A percentile compares a stretch with the other conserved stretches of the same genome.
These are phyloP conservation scores for Epichloe elymi DNA, from an alignment of 2,329 filamentous ascomycete genomes.

Conservation along the genomic window DNA sequence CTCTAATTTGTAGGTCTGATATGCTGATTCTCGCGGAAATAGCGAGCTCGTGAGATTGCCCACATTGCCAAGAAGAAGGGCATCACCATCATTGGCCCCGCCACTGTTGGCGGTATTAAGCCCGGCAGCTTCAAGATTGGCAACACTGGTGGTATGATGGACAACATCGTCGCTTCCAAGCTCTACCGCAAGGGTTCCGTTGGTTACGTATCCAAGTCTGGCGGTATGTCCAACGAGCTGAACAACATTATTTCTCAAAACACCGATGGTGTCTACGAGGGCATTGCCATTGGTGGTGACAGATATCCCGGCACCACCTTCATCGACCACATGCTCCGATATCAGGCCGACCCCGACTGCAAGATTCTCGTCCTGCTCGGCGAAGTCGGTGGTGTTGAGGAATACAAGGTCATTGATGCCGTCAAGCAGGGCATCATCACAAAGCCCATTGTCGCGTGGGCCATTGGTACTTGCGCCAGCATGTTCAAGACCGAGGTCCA, in stretches of 20 bases:
- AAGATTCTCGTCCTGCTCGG: slow-evolving; percentile 93
- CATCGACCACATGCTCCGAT: slow-evolving; percentile 95
- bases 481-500: slow-evolving; percentile 99
- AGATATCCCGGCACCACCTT: slow-evolving; percentile 98
- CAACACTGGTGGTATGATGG: slow-evolving; percentile 99
- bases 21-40: slow-evolving; percentile 11
- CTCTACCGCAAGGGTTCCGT: slow-evolving; percentile 98
- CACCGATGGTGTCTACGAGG: slow-evolving; percentile 97
- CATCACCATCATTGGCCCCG: slow-evolving; percentile 95
- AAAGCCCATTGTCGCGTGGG: slow-evolving; percentile 98
- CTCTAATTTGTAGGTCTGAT: no score
- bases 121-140: slow-evolving; percentile 99
- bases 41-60: slow-evolving; percentile 96
- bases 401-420: slow-evolving; percentile 98
- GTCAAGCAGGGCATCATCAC: slow-evolving; percentile 90
- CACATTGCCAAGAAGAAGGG: slow-evolving; percentile 97
- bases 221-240: slow-evolving; percentile 99
- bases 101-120: slow-evolving; percentile 98
- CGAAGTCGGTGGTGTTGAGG: slow-evolving; percentile 98
- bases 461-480: slow-evolving; percentile 96
- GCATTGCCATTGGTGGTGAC: slow-evolving; percentile 98
- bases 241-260: slow-evolving; percentile 98
- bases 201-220: slow-evolving; percentile 98
- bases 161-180: slow-evolving; percentile 99
- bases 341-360: slow-evolving; percentile 92